These are phyloP conservation scores for Dipteronia sinensis DNA, from an alignment of 345 rosid species.

Conservation along the genomic window DNA sequence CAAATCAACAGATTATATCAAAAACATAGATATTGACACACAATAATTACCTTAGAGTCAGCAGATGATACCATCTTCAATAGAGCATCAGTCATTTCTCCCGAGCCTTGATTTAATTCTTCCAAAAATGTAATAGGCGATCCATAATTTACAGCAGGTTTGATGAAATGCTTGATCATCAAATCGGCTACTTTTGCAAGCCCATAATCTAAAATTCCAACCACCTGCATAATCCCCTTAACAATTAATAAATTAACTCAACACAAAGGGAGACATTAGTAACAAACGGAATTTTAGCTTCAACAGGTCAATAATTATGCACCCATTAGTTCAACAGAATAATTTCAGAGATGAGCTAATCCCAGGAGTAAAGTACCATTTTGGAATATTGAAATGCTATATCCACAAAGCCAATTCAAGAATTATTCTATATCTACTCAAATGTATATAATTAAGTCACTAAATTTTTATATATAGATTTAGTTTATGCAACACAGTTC, in stretches of 20 bases:
- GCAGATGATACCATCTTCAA: constrained; percentile 55
- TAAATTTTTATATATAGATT: not conserved
- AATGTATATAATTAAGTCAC: not conserved
- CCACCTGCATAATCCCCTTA: constrained; percentile 50
- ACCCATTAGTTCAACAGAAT: not conserved
- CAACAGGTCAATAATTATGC: not conserved
- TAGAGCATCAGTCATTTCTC: constrained; percentile 47
- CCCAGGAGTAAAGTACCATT: not conserved
- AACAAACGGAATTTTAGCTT: not conserved
- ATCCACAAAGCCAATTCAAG: not conserved
- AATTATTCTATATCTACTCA: constrained; percentile 4
- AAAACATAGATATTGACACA: not conserved
- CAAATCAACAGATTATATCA: not conserved
- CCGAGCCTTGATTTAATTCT: constrained; percentile 47
- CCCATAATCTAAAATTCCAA: constrained; percentile 84
- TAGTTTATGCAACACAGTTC: not conserved
- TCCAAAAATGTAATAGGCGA: constrained; percentile 55
- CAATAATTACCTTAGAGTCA: constrained; percentile 51
- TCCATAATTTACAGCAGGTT: constrained; percentile 65
- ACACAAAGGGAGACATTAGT: not conserved
- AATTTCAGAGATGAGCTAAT: not conserved
- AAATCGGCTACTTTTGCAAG: constrained; percentile 87
- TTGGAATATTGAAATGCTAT: not conserved
- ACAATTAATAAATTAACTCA: constrained; percentile 21
- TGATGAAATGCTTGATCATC: constrained; percentile 77